A percentile compares a stretch with the other conserved stretches of the same genome.
These are phyloP conservation scores for Akanthomyces lecanii DNA, from an alignment of 2,329 filamentous ascomycete species.

Conservation along the genomic window DNA sequence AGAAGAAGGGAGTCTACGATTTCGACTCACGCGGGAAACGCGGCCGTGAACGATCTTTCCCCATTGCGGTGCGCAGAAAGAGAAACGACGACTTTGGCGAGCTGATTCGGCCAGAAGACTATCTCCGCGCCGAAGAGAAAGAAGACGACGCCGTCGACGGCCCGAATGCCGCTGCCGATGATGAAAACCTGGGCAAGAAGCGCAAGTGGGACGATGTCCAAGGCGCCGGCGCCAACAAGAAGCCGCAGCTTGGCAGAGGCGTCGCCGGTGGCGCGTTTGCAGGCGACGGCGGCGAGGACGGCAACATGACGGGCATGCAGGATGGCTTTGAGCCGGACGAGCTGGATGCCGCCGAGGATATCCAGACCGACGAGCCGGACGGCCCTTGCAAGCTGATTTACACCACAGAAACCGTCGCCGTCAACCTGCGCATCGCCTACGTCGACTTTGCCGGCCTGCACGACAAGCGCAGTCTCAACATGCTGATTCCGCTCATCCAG, in stretches of 20 bases:
- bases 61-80: constrained; percentile 73
- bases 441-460: constrained; percentile 91
- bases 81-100: constrained; percentile 91
- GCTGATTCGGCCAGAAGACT: constrained; percentile 89
- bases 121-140: constrained; percentile 85
- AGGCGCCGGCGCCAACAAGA: constrained; percentile 49
- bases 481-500: constrained; percentile 89
- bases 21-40: constrained; percentile 89
- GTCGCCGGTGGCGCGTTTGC: constrained; percentile 42
- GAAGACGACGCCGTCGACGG: constrained; percentile 65
- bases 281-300: constrained; percentile 31
- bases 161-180: constrained; percentile 34
- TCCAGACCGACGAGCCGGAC: constrained; percentile 43
- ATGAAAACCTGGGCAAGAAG: constrained; percentile 79
- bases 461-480: constrained; percentile 88
- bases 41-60: constrained; percentile 88
- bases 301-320: constrained; percentile 12
- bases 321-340: constrained; percentile 49
- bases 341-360: constrained; percentile 55
- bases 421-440: constrained; percentile 75
- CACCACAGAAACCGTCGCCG: constrained; percentile 56
- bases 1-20: constrained; percentile 86
- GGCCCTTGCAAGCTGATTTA: constrained; percentile 75
- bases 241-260: constrained; percentile 46
- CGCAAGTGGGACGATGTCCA: constrained; percentile 79